These are phyloP conservation scores for Umbelopsis vinacea DNA, from an alignment of 192 early-diverging fungal genomes.

Conservation along the genomic window DNA sequence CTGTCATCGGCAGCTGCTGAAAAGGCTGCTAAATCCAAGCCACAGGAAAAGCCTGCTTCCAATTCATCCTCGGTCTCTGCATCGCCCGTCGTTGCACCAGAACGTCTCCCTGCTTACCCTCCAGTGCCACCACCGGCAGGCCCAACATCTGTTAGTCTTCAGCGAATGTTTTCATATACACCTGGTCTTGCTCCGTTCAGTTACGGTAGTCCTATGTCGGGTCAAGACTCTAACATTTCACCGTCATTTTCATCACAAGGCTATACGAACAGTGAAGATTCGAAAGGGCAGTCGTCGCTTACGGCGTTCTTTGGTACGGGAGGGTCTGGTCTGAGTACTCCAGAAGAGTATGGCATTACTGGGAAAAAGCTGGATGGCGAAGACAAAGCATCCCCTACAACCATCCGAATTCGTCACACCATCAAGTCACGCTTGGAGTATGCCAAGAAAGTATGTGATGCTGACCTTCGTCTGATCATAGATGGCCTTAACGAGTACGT, in stretches of 20 bases:
- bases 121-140: neutral
- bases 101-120: neutral
- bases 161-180: slow-evolving; percentile 19
- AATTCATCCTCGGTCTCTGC: neutral
- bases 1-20: neutral
- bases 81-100: neutral
- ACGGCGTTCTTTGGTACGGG: slow-evolving; percentile 20
- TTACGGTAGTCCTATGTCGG: neutral
- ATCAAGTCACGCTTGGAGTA: slow-evolving; percentile 36
- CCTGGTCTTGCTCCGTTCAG: slow-evolving; percentile 15
- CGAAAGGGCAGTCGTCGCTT: neutral
- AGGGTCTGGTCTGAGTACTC: slow-evolving; percentile 14
- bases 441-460: slow-evolving; percentile 55
- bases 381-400: neutral
- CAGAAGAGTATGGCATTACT: neutral
- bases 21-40: neutral
- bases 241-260: slow-evolving; percentile 11
- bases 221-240: neutral
- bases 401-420: slow-evolving; percentile 25
- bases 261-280: neutral
- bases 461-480: slow-evolving; percentile 65
- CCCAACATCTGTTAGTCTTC: neutral
- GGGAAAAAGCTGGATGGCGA: slow-evolving; percentile 1
- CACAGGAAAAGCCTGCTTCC: neutral
- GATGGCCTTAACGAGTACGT: slow-evolving; percentile 70